Base-by-base conservation (phyloP, 2,329 filamentous ascomycete species). In the Aquanectria penicillioides region DNA sequence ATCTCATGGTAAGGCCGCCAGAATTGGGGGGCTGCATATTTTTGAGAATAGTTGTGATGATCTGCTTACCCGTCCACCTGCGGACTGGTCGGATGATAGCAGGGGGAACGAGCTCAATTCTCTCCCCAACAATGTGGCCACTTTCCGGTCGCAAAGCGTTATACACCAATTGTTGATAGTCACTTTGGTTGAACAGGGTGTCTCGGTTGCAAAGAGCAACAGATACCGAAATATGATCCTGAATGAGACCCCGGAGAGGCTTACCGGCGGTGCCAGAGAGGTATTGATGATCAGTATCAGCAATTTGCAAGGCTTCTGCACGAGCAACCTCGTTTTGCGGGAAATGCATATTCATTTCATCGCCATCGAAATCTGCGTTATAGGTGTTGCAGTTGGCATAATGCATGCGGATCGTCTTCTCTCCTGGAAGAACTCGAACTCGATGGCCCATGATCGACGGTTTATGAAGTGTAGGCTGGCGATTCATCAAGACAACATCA, bases 281-380 rank as follows among this genome's bases (percentile, higher is more conserved):
- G 73, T 99, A 99, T 71, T 99, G 95, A 72, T 97, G 94, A 74
- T 99, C 94, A 3, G 95, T 97, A 74, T 98, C 94, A 31, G 95
- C 95, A 69, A 99, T 89, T 67, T 93, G 92, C 66, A 97, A 85
- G 2, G 95, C 95, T 78, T 99, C 95, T 2, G 94, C 92, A 67
- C 95, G 86, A 13, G 95, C 95, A 64, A 98, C 83, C 74, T 98
- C 96, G 68, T 97, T 98, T 70, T 99, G 95, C 2, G 95, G 95
- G 72, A 99, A 98, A 78, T 99, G 95, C 94, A 99, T 96, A 76
- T 99, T 99, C 95, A 99, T 99, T 77, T 99, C 95, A 74, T 99
- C 95, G 75, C 95, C 95, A 72, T 99, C 96, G 73, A 99, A 99
- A 83, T 99, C 95, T 26, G 95, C 95, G 70, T 99, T 99, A 83